Evolutionary conservation across 805 yeast species (phyloP), one percentile per base, ranked within the genome.

Genomic region (Candida andamanensis): DNA sequence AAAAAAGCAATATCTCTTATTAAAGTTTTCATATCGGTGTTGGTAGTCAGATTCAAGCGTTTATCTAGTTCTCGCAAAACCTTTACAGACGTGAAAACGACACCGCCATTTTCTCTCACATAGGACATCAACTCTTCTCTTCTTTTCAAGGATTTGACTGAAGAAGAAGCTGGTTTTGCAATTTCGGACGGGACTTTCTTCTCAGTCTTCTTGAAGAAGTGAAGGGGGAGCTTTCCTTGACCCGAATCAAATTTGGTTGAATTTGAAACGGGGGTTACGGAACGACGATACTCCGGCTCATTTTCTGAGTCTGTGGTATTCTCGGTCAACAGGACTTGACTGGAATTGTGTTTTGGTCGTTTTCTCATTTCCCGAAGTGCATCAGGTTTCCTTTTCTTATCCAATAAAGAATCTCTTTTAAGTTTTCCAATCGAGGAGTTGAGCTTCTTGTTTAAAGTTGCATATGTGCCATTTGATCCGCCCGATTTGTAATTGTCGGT

Each of bases 21-120:
- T 12, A 65, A 40, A 1, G 71, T 65, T 33, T 64, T 65, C 22
- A 42, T 46, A 38, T 65, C 71, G 2, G 68, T 64, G 3, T 39
- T 28, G 6, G 66, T 58, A 1, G 42, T 28, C 20, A 33, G 40
- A 3, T 50, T 56, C 17, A 65, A 46, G 14, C 44, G 40, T 30
- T 42, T 43, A 39, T 65, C 69, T 14, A 65, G 37, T 8, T 36
- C 30, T 11, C 67, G 46, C 24, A 62, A 44, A n/a, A 65, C 45
- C 8, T 43, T 42, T 5, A 60, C 57, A 7, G 59, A 53, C 7
- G 66, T 59, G 35, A 44, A 56, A 1, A 54, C 46, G 2, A 59
- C 68, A 6, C 71, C 71, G 3, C 69, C 69, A n/a, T 46, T 41
- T 15, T 50, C 56, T 22, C 49, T 53, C 2, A 65, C 52, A 1